Conservation (phyloP, 768 basidiomycete species). For the Russula emetica region DNA sequence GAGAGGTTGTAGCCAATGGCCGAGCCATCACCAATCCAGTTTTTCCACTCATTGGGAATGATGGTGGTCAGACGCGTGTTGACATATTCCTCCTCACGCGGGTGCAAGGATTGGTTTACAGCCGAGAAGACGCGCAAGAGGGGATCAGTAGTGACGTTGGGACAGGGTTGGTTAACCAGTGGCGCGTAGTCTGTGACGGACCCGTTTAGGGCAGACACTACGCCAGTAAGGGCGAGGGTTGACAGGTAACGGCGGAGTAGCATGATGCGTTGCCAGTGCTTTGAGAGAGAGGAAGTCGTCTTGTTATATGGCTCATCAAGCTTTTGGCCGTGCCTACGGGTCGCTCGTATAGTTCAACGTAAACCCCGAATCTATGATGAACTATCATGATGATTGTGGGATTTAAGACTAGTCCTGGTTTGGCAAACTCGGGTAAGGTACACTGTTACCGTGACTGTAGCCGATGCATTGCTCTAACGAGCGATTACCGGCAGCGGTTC, state of each 20-base stretch:
- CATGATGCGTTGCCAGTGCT: too few relatives aligned
- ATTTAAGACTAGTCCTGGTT: too few relatives aligned
- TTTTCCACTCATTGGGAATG: constrained; percentile 48
- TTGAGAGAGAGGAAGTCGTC: constrained; percentile 33
- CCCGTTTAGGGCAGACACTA: not conserved
- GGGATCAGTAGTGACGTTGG: constrained; percentile 44
- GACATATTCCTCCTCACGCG: constrained; percentile 50
- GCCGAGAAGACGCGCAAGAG: constrained; percentile 52
- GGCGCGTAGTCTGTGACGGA: constrained; percentile 52
- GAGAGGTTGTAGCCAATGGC: constrained; percentile 49
- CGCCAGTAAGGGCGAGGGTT: not conserved
- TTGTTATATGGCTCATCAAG: too few relatives aligned
- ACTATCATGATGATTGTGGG: too few relatives aligned
- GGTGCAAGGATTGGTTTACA: constrained; percentile 47
- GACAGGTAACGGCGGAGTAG: not conserved
- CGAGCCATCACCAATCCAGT: constrained; percentile 56
- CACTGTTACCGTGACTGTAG: too few relatives aligned
- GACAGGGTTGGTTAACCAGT: constrained; percentile 45
- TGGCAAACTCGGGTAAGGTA: too few relatives aligned
- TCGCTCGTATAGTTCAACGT: too few relatives aligned
- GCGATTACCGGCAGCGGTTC: too few relatives aligned
- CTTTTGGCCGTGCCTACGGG: too few relatives aligned
- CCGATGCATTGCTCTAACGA: too few relatives aligned
- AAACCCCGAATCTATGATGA: too few relatives aligned
- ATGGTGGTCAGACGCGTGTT: constrained; percentile 39